phyloP scores from a whole-genome alignment of 2,329 filamentous ascomycete species.

The Apiospora koreana region DNA sequence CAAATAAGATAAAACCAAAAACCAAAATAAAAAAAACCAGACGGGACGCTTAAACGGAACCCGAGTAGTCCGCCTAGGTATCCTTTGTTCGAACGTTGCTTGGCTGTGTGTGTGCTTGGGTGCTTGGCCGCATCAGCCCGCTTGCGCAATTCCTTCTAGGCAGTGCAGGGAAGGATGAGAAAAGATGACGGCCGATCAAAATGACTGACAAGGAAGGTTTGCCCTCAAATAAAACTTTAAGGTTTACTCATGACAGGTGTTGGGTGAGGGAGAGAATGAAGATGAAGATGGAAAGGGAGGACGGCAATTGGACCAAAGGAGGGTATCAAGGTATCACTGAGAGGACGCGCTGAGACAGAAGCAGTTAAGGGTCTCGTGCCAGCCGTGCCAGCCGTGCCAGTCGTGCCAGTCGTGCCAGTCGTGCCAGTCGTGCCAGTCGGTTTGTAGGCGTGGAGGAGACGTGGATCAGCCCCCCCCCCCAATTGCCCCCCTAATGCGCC shows the following conservation, averaged over 20 bases:
- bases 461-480: neutral
- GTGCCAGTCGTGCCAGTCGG: neutral
- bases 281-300: neutral
- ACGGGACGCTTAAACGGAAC: neutral
- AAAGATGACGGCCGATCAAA: neutral
- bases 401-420: no score
- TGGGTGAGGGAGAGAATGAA: neutral
- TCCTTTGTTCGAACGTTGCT: neutral
- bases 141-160: neutral
- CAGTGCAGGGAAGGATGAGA: neutral
- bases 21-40: no score
- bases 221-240: neutral
- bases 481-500: neutral
- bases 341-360: neutral
- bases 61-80: neutral
- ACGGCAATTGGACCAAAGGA: neutral
- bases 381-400: no score
- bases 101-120: neutral
- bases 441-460: neutral
- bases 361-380: constrained; percentile 5
- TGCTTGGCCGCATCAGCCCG: neutral
- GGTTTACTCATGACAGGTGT: neutral
- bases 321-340: neutral
- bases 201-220: neutral
- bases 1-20: neutral